A percentile compares a stretch with the other conserved stretches of the same genome.
phyloP scores from a whole-genome alignment of 2,329 filamentous ascomycete genomes.

The Botrytis galanthina region DNA sequence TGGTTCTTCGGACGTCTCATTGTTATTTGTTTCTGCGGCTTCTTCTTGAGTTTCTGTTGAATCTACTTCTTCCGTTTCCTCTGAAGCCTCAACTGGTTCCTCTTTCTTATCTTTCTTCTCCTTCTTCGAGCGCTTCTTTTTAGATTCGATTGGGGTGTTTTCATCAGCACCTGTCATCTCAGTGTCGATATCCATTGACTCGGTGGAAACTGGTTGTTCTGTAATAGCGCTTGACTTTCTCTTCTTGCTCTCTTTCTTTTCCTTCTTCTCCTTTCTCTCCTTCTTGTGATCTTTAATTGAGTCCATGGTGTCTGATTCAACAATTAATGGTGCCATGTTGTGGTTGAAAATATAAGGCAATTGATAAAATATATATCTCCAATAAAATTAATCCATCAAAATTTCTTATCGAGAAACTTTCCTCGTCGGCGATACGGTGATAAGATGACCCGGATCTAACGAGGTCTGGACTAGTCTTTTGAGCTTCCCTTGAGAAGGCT shows the following conservation, averaged over 20 bases:
- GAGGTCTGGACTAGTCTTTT: neutral
- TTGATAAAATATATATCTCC: neutral
- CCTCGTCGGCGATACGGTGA: conserved; percentile 2
- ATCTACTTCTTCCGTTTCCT: neutral
- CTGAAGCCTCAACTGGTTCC: neutral
- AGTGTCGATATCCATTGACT: conserved; percentile 13
- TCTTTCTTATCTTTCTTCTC: conserved; percentile 9
- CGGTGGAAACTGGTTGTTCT: conserved; percentile 3
- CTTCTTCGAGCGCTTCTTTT: conserved; percentile 25
- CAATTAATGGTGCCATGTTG: conserved; percentile 13
- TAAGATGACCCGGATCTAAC: conserved; percentile 18
- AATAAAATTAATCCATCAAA: conserved; percentile 13
- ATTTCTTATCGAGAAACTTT: conserved; percentile 24
- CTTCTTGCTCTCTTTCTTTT: conserved; percentile 24
- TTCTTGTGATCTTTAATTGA: neutral
- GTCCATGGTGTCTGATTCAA: conserved; percentile 7
- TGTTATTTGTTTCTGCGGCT: conserved; percentile 7
- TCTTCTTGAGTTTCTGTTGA: neutral
- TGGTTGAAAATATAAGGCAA: neutral
- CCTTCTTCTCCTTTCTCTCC: conserved; percentile 13
- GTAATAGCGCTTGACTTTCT: conserved; percentile 26
- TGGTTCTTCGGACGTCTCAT: conserved; percentile 23
- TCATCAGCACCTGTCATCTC: conserved; percentile 2
- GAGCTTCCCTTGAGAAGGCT: conserved; percentile 1
- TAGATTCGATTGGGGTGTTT: conserved; percentile 11